Conservation (phyloP, 768 basidiomycete genomes). For the Heimioporus sp. region DNA sequence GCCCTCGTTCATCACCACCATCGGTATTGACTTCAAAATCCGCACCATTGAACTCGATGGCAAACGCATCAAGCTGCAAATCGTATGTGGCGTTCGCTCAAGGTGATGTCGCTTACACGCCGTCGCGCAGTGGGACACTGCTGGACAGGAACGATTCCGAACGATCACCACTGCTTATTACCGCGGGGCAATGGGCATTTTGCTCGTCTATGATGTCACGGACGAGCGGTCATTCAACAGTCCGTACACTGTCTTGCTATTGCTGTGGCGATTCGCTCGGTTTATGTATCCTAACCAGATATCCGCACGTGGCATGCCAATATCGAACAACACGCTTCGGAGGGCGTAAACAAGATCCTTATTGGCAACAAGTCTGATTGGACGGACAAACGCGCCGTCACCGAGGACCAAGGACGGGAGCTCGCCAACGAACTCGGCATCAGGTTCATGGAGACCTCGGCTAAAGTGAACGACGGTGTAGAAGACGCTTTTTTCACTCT, state of each 20-base stretch:
- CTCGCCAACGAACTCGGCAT: conserved; percentile 94
- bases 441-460: conserved; percentile 96
- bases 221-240: conserved; percentile 95
- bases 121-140: conserved; percentile 88
- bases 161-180: conserved; percentile 99
- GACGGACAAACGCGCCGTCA: conserved; percentile 92
- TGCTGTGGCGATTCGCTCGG: conserved; percentile 7
- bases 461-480: conserved; percentile 95
- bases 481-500: conserved; percentile 99
- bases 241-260: conserved; percentile 43
- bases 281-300: conserved; percentile 48
- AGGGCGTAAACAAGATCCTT: conserved; percentile 98
- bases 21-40: conserved; percentile 99
- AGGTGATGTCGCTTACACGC: not conserved
- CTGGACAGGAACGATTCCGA: conserved; percentile 97
- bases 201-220: conserved; percentile 98
- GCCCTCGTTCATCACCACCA: conserved; percentile 98
- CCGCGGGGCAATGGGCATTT: conserved; percentile 97
- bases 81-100: conserved; percentile 52
- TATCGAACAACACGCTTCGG: conserved; percentile 98
- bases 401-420: conserved; percentile 88
- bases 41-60: conserved; percentile 98
- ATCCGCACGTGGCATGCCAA: conserved; percentile 98
- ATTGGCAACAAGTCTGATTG: conserved; percentile 99
- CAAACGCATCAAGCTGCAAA: conserved; percentile 98